phyloP scores from a whole-genome alignment of 108 stramenopile species.

The Pseudonitzschia pungens region DNA sequence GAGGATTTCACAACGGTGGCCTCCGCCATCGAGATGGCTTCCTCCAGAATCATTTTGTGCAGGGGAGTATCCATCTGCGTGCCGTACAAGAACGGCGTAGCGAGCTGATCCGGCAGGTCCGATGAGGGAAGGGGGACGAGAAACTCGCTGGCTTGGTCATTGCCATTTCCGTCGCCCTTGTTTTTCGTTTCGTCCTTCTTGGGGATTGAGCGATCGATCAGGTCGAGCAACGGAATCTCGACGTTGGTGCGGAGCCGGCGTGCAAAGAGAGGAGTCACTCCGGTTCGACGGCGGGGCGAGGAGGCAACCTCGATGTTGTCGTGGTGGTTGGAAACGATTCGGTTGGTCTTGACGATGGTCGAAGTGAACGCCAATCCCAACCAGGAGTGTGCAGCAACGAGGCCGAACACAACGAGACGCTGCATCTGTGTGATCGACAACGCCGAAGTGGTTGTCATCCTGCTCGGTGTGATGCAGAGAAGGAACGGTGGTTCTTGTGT shows the following conservation, averaged over 20 bases:
- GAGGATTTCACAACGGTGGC: not conserved
- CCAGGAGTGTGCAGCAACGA: constrained; percentile 1
- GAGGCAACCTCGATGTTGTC: not conserved
- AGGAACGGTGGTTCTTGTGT: no score
- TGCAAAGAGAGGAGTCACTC: not conserved
- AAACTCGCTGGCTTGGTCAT: not conserved
- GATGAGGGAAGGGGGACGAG: constrained; percentile 61
- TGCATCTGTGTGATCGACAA: not conserved
- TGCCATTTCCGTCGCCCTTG: not conserved
- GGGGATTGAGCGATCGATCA: constrained; percentile 11
- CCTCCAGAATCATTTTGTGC: constrained; percentile 66
- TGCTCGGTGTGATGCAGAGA: no score
- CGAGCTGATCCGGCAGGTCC: constrained; percentile 70
- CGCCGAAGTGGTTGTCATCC: no score
- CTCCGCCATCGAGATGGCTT: constrained; percentile 37
- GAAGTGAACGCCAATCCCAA: constrained; percentile 1
- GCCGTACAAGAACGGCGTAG: constrained; percentile 68
- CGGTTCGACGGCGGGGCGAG: not conserved
- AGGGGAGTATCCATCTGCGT: constrained; percentile 56
- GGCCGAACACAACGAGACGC: not conserved
- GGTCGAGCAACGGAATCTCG: constrained; percentile 29
- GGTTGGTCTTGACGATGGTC: not conserved
- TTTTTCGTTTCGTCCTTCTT: constrained; percentile 5
- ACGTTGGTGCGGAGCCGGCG: constrained; percentile 14
- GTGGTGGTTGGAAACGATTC: no score